Evolutionary conservation across 2,329 filamentous ascomycete genomes (phyloP), one percentile per base, ranked within the genome.

Genomic region (Boeremia lycopersici): DNA sequence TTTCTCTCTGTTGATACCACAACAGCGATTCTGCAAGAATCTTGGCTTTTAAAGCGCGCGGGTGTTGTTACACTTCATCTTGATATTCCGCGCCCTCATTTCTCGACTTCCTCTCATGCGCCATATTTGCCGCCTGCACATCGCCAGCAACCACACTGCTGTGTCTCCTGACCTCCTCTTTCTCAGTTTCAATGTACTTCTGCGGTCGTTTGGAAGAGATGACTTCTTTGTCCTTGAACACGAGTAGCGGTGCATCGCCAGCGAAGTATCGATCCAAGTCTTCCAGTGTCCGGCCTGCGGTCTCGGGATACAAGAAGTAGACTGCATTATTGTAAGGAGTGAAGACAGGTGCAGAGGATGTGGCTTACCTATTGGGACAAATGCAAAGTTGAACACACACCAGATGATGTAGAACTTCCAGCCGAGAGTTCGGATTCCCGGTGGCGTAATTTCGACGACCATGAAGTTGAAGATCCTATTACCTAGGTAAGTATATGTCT

Each of bases 191-290:
- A 9, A 79, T 71, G 47, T 78, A 82, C 48, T 76, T 74, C 25
- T 73, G 57, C 1, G 81, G 81, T n/a, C 80, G 74, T 57, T 76
- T 77, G 7, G 70, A 70, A 1, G 61, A 69, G 19, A 77, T 79
- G 0, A 79, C 80, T 39, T 82, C 78, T 36, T 79, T 78, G 47
- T 84, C 78, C 2, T 61, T 67, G 60, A 77, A 76, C 12, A 83
- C 79, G 10, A 84, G 68, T 1, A 83, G 53, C 1, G 63, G 65
- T 9, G 57, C 4, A 33, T 64, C 34, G 10, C 62, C 62, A 10
- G 48, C 53, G 43, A 71, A 74, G 35, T 66, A 62, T 23, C 65
- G 62, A 46, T 71, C 68, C 29, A 74, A 55, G 25, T 74, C 69
- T 56, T 74, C 71, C 4, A 73, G 68, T 2, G 65, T 63, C 2